Evolutionary conservation across 345 rosid genomes (phyloP).

Genomic region (Ceriops zippeliana): DNA sequence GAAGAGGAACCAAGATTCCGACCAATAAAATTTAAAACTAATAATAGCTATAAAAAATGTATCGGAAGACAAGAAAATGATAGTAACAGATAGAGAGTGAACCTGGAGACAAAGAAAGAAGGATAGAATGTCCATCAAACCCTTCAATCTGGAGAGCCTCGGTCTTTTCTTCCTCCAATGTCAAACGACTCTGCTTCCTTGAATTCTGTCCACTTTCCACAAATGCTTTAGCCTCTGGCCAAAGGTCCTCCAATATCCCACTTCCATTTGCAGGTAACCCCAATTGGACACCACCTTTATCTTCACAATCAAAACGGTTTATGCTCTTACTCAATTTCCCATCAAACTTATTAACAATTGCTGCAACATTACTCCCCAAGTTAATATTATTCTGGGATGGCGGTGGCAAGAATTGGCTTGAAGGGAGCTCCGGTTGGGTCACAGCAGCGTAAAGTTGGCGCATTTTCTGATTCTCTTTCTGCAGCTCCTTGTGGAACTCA

Average conservation of each 20-base stretch:
- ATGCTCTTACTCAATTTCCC: conserved; percentile 19
- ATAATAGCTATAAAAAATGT: neutral
- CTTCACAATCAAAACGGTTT: neutral
- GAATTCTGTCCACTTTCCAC: conserved; percentile 30
- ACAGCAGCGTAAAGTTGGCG: conserved; percentile 23
- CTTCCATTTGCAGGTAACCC: conserved; percentile 21
- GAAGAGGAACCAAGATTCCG: neutral
- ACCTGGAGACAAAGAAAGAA: conserved; percentile 36
- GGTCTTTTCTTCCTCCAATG: conserved; percentile 22
- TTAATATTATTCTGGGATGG: conserved; percentile 17
- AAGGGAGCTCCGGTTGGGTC: conserved; percentile 67
- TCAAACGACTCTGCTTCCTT: conserved; percentile 9
- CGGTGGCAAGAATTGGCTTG: conserved; percentile 45
- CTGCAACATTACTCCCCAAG: conserved; percentile 11
- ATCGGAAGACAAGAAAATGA: neutral
- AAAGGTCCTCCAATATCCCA: conserved; percentile 53
- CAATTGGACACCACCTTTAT: conserved; percentile 10
- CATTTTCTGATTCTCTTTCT: conserved; percentile 23
- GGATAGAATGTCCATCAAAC: conserved; percentile 17
- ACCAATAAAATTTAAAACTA: neutral
- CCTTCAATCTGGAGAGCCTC: conserved; percentile 11
- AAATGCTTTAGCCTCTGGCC: conserved; percentile 45
- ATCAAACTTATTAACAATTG: conserved; percentile 1
- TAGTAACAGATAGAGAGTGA: neutral
- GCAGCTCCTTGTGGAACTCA: conserved; percentile 18